Conservation (phyloP, 2,329 filamentous ascomycete genomes). For the Sporothrix mexicana region DNA sequence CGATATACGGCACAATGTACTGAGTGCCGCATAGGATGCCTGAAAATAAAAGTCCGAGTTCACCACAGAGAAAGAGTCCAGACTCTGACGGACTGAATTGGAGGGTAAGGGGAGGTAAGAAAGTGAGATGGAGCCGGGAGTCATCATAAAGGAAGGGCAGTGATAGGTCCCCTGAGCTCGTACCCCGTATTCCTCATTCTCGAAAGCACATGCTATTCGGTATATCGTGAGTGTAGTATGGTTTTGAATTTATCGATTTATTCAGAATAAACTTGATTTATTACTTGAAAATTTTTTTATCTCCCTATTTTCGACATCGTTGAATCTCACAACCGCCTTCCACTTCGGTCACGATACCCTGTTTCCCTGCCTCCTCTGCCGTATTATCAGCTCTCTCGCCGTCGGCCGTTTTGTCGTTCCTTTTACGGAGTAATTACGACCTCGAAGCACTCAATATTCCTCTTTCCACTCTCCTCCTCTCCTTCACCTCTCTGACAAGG, state of each 20-base stretch:
- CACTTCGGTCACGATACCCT: conserved; percentile 1
- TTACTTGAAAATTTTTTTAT: background rate
- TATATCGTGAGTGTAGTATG: background rate
- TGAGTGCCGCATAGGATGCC: background rate
- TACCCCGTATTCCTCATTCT: conserved; percentile 4
- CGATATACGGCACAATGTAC: background rate
- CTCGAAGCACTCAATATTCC: background rate
- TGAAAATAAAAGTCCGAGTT: background rate
- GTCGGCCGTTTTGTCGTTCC: background rate
- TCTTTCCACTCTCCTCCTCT: too few relatives aligned
- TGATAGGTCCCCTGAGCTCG: background rate
- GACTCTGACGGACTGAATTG: background rate
- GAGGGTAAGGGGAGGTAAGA: conserved; percentile 22
- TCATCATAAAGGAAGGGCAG: background rate
- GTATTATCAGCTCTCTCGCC: background rate
- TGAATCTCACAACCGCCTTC: conserved; percentile 8
- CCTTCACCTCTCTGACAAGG: background rate
- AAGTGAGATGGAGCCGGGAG: background rate
- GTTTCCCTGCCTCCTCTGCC: background rate
- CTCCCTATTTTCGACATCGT: background rate
- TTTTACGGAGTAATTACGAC: background rate
- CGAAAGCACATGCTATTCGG: conserved; percentile 22
- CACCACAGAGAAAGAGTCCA: background rate
- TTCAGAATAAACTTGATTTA: background rate
- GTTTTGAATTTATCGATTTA: background rate